These are phyloP conservation scores for Tetrapisispora phaffii DNA, from an alignment of 805 yeast species.

Conservation along the genomic window DNA sequence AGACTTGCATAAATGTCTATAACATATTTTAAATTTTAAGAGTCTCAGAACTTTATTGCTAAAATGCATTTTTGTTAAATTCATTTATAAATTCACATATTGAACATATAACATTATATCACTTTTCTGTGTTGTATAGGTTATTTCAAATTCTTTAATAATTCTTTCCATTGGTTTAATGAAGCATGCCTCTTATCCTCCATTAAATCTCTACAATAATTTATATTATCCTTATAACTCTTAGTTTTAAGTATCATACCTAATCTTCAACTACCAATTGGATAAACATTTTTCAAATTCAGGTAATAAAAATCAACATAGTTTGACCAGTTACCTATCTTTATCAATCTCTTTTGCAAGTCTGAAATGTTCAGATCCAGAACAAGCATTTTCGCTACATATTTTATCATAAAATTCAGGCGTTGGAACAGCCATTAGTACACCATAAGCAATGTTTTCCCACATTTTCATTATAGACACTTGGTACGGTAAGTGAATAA, in stretches of 20 bases:
- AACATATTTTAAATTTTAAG: too few species aligned
- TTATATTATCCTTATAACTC: constrained; percentile 4
- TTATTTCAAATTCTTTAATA: neutral
- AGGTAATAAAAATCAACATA: constrained; percentile 8
- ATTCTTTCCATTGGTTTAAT: neutral
- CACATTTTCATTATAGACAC: constrained; percentile 11
- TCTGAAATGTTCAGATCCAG: neutral
- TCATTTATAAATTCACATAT: too few species aligned
- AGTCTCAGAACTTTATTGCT: too few species aligned
- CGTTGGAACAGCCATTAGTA: constrained; percentile 6
- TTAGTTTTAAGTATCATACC: constrained; percentile 1
- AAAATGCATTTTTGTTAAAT: too few species aligned
- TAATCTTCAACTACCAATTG: constrained; percentile 6
- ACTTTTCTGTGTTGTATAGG: too few species aligned
- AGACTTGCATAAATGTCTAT: too few species aligned
- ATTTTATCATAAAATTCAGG: constrained; percentile 6
- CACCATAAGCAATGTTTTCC: constrained; percentile 7
- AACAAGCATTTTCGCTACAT: constrained; percentile 4
- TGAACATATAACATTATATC: too few species aligned
- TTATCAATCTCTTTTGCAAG: constrained; percentile 2
- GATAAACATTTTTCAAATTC: constrained; percentile 7
- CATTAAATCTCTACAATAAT: constrained; percentile 7
- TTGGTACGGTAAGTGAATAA: constrained; percentile 8
- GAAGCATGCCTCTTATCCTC: neutral
- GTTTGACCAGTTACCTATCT: constrained; percentile 4